Evolutionary conservation across 1,284 basidiomycete genomes (phyloP).

Genomic region (Blastosporella zonata): DNA sequence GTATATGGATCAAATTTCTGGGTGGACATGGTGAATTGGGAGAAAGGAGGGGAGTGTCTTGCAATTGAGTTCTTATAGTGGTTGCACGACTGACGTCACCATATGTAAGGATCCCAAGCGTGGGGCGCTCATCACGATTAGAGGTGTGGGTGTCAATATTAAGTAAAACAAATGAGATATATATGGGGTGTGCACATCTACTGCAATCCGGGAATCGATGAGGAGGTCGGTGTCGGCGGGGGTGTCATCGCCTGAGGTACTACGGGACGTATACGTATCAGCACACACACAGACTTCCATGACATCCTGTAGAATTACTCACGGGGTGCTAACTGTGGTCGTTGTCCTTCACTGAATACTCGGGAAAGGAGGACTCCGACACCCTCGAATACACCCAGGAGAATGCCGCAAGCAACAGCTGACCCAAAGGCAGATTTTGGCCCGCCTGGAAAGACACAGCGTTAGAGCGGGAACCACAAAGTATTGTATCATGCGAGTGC

Average conservation of each 20-base stretch:
- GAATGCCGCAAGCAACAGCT: conserved; percentile 93
- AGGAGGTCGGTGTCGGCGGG: conserved; percentile 29
- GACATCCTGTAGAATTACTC: conserved; percentile 22
- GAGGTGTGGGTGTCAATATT: conserved; percentile 21
- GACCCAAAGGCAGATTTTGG: conserved; percentile 88
- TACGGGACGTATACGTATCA: conserved; percentile 17
- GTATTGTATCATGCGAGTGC: background rate
- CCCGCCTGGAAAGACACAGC: conserved; percentile 59
- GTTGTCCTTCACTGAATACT: conserved; percentile 79
- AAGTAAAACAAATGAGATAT: conserved; percentile 24
- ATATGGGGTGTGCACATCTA: conserved; percentile 35
- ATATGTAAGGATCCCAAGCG: background rate
- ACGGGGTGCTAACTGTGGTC: conserved; percentile 65
- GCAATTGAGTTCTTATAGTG: conserved; percentile 9
- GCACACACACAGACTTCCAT: background rate
- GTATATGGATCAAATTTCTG: conserved; percentile 63
- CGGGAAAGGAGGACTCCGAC: conserved; percentile 86
- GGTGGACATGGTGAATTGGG: conserved; percentile 25
- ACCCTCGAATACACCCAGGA: conserved; percentile 96
- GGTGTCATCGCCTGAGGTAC: conserved; percentile 39
- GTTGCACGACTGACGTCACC: conserved; percentile 17
- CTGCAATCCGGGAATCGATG: conserved; percentile 34
- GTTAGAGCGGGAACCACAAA: background rate
- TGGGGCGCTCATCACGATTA: conserved; percentile 10
- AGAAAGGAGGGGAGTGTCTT: background rate